A percentile compares a stretch with the other conserved stretches of the same genome.
Evolutionary conservation across 768 basidiomycete species (phyloP).

Genomic region (Terana coerulea): DNA sequence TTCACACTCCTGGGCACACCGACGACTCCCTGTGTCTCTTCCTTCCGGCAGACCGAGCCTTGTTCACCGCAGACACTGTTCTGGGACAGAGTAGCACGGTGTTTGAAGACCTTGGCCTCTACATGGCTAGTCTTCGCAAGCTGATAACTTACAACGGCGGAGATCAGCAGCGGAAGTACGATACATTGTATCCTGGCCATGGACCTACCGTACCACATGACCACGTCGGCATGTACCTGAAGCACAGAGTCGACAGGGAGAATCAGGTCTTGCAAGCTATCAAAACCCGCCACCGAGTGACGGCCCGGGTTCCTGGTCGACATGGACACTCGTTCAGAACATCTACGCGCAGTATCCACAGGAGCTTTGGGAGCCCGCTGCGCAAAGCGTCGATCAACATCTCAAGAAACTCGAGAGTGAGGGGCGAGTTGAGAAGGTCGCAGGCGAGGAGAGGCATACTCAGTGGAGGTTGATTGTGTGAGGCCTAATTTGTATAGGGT

Average conservation of each 20-base stretch:
- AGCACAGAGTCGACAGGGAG: slow-evolving; percentile 80
- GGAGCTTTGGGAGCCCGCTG: slow-evolving; percentile 68
- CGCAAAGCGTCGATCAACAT: slow-evolving; percentile 66
- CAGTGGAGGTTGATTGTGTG: slow-evolving; percentile 10
- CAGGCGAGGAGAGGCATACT: slow-evolving; percentile 13
- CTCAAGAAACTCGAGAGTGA: slow-evolving; percentile 70
- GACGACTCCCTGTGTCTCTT: slow-evolving; percentile 77
- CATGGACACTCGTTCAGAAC: slow-evolving; percentile 57
- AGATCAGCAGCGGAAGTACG: slow-evolving; percentile 30
- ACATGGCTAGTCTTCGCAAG: slow-evolving; percentile 58
- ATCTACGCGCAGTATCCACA: slow-evolving; percentile 75
- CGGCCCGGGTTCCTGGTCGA: slow-evolving; percentile 49
- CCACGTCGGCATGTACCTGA: slow-evolving; percentile 67
- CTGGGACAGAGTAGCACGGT: slow-evolving; percentile 89
- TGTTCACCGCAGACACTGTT: slow-evolving; percentile 91
- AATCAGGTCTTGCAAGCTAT: slow-evolving; percentile 63
- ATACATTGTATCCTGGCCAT: slow-evolving; percentile 81
- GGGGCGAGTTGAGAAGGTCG: slow-evolving; percentile 40
- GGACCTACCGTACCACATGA: slow-evolving; percentile 75
- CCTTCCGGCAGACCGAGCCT: slow-evolving; percentile 61
- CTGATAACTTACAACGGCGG: slow-evolving; percentile 39
- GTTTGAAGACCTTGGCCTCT: slow-evolving; percentile 77
- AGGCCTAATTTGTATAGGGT: not conserved
- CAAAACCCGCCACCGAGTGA: slow-evolving; percentile 29
- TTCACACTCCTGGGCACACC: slow-evolving; percentile 92